These are phyloP conservation scores for Lepidopterella palustris DNA, from an alignment of 495 filamentous ascomycete species.

Conservation along the genomic window DNA sequence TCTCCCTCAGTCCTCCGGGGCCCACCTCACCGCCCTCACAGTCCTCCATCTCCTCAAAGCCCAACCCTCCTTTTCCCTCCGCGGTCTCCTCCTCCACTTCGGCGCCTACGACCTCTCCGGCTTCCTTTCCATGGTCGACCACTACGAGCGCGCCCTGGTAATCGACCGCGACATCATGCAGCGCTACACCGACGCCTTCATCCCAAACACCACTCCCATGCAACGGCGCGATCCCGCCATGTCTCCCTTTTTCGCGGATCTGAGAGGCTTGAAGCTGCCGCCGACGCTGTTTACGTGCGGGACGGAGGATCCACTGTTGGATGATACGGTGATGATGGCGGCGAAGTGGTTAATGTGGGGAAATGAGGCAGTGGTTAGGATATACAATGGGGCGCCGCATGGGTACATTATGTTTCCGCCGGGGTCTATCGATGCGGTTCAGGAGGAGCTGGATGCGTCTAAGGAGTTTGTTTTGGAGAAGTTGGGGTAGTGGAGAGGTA, in stretches of 20 bases:
- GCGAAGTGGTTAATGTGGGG: constrained; percentile 48
- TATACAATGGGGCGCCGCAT: constrained; percentile 50
- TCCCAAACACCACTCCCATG: constrained; percentile 37
- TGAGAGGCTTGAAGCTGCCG: constrained; percentile 42
- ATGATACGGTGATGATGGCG: constrained; percentile 51
- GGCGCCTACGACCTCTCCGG: constrained; percentile 42
- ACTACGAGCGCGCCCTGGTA: constrained; percentile 36
- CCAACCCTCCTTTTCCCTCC: constrained; percentile 36
- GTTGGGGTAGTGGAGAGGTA: background rate
- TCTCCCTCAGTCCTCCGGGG: constrained; percentile 41
- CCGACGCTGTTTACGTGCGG: constrained; percentile 48
- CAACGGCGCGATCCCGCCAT: constrained; percentile 34
- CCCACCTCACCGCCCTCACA: constrained; percentile 42
- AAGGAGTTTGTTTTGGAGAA: constrained; percentile 17
- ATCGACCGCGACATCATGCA: constrained; percentile 38
- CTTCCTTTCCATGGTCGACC: constrained; percentile 33
- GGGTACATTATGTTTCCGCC: constrained; percentile 40
- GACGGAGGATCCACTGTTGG: constrained; percentile 49
- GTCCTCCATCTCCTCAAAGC: constrained; percentile 42
- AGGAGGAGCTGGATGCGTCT: constrained; percentile 20
- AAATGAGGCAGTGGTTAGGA: constrained; percentile 43
- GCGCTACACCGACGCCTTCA: constrained; percentile 40
- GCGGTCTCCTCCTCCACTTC: constrained; percentile 44
- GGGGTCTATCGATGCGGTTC: constrained; percentile 10
- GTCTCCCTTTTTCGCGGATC: constrained; percentile 38